Base-by-base conservation (phyloP, 768 basidiomycete species). In the Clitopilus passeckerianus region DNA sequence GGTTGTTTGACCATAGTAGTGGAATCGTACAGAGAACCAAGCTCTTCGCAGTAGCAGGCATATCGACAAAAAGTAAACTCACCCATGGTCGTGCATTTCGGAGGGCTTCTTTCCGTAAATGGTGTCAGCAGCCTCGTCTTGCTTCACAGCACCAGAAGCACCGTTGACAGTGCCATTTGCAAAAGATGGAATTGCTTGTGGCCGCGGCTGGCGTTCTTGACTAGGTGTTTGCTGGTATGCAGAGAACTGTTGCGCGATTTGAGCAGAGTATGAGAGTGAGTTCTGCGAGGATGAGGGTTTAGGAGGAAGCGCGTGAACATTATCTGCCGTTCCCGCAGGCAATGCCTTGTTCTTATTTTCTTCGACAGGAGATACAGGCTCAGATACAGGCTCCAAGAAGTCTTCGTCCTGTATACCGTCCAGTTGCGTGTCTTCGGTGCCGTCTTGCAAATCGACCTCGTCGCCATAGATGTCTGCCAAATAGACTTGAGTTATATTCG, bases 31-130 rank as follows among this genome's bases (percentile, higher is more conserved):
- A 62, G 54, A 61, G 56, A 56, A 59, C 24, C 9, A 56, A 50
- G 50, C 34, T 15, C 58, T 53, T 56, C 57, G 16, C 41, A 24
- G 53, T 57, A 23, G 60, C 50, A n/a, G n/a, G 34, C 6, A 58
- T 52, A 34, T 52, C 20, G 50, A 58, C 27, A 61, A 37, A 33
- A 58, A 60, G 53, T 67, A 65, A 60, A 43, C 90, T 87, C 80
- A 91, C 90, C 90, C 90, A 79, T 86, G 85, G 69, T 91, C 90
- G 61, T 87, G 86, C 86, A 87, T 88, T 70, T 91, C 89, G 18
- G 83, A 83, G 8, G 85, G 85, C 63, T 86, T 82, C 66, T 86
- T 79, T 16, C 82, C 78, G 68, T 81, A 80, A 14, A 83, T 76
- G 53, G 74, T 76, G 57, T 79, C 74, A 33, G 66, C 60, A 1